Evolutionary conservation across 2,329 filamentous ascomycete species (phyloP), one percentile per base, ranked within the genome.

Genomic region (Xylariomycetidae sp.): DNA sequence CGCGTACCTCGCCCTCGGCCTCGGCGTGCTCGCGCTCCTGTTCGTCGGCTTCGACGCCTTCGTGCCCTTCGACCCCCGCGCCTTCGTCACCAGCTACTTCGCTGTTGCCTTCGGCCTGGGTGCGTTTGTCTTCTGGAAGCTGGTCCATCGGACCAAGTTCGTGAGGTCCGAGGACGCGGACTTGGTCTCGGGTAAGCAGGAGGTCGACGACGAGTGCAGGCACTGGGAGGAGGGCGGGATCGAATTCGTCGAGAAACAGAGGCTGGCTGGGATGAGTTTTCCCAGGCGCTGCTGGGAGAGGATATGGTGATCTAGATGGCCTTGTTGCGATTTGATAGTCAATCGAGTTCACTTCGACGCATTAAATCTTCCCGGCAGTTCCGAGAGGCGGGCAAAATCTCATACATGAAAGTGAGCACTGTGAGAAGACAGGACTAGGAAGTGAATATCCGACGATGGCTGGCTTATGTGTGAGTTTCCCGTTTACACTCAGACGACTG

Each of bases 91-190:
- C 2, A 61, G 60, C 12, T 76, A 76, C 52, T 72, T 76, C 46
- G 68, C 62, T 7, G 56, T 75, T 19, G 64, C 65, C 4, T 74
- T 73, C 45, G 71, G 70, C 32, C 47, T 68, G 23, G 29, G 65
- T 5, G 60, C 87, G 8, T 88, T 74, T 49, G 18, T 81, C 3
- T 70, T 67, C 5, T 86, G 79, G 75, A 88, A 87, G 58, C 7
- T 82, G 2, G 36, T 74, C 44, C 75, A 80, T 55, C 68, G 65
- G 49, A 83, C 79, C 0, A 76, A 70, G 43, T 65, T 72, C 39
- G 57, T 70, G 32, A 64, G 61, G 29, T 64, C 75, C 1, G 58
- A 68, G 14, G 72, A 82, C 32, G 69, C 77, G 0, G 80, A 86
- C 53, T 55, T 85, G 26, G 49, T 70, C 19, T 72, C 72, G 22